Percentiles rank a stretch among this genome's conserved stretches.
Evolutionary conservation across 257 asterid species (phyloP).

Genomic region (Forsythia suspensa): DNA sequence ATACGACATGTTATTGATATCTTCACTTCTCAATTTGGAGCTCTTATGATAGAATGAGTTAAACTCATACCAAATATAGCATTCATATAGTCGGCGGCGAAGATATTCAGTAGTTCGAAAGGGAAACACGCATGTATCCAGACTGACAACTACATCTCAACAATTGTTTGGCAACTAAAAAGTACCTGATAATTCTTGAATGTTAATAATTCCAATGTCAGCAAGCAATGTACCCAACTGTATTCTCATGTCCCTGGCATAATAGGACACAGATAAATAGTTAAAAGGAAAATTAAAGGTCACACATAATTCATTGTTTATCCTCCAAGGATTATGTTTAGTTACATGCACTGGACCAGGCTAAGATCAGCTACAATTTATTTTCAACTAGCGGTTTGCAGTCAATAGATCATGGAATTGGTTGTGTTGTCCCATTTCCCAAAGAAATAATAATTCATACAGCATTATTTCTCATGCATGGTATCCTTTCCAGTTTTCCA

Average conservation of each 20-base stretch:
- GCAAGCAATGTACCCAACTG: slow-evolving; percentile 89
- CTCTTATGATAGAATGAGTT: background rate
- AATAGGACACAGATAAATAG: slow-evolving; percentile 20
- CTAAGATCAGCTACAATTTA: background rate
- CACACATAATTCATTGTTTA: background rate
- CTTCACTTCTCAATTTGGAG: slow-evolving; percentile 5
- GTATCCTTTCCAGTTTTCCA: background rate
- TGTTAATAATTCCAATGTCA: slow-evolving; percentile 82
- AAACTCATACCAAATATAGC: background rate
- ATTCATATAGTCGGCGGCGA: background rate
- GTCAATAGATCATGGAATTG: background rate
- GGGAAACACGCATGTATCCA: slow-evolving; percentile 11
- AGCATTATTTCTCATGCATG: background rate
- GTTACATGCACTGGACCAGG: background rate
- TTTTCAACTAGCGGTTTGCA: slow-evolving; percentile 2
- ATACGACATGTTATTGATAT: background rate
- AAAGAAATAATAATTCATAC: background rate
- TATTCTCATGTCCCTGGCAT: slow-evolving; percentile 90
- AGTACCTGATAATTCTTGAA: slow-evolving; percentile 63
- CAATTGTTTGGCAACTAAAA: slow-evolving; percentile 22
- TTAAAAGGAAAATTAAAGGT: slow-evolving; percentile 5
- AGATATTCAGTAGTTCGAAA: background rate
- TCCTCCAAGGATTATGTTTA: background rate
- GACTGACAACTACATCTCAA: slow-evolving; percentile 10
- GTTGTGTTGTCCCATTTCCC: background rate